phyloP scores from a whole-genome alignment of 257 asterid species.

The Anisodus acutangulus region DNA sequence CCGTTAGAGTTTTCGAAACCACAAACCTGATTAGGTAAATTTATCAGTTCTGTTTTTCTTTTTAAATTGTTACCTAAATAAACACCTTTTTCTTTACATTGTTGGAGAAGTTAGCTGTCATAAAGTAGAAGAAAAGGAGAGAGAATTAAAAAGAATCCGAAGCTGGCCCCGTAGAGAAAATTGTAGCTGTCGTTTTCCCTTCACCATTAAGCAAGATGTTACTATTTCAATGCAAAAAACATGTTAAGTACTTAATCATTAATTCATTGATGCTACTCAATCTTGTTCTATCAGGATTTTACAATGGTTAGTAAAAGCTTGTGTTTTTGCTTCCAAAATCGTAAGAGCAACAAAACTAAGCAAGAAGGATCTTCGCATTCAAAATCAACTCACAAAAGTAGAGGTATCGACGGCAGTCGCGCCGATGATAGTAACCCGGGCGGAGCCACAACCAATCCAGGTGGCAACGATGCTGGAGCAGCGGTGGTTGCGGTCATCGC shows the following conservation, averaged over 20 bases:
- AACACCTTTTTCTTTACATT: background rate
- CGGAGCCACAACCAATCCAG: background rate
- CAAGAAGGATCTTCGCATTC: background rate
- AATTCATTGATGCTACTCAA: background rate
- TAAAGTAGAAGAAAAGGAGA: background rate
- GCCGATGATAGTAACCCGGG: background rate
- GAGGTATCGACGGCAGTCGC: background rate
- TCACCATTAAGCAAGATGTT: background rate
- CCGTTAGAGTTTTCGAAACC: too few species aligned
- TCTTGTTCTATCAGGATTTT: too few species aligned
- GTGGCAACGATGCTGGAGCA: background rate
- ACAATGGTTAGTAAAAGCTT: slow-evolving; percentile 5
- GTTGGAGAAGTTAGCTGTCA: background rate
- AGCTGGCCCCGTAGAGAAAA: background rate
- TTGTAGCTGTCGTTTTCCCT: background rate
- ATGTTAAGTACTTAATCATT: background rate
- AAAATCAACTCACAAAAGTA: background rate
- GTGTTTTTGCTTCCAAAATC: slow-evolving; percentile 22
- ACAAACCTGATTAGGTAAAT: too few species aligned
- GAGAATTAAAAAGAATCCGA: background rate
- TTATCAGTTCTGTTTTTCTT: too few species aligned
- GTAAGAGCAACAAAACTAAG: background rate
- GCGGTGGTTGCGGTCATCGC: background rate
- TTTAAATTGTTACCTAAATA: too few species aligned
- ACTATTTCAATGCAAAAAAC: background rate